Evolutionary conservation across 768 basidiomycete genomes (phyloP).

Genomic region (Mycena maculata): DNA sequence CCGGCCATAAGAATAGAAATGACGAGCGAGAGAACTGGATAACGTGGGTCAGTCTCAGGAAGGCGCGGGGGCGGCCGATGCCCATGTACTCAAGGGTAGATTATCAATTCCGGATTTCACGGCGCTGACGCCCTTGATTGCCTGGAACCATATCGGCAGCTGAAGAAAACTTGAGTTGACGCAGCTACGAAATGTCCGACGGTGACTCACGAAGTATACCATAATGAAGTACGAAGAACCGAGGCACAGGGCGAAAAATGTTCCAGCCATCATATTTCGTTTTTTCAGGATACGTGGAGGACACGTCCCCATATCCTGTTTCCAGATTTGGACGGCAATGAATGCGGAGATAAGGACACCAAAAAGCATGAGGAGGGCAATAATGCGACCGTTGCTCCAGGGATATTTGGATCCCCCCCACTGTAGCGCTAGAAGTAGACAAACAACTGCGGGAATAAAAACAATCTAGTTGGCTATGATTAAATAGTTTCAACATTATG

Average conservation of each 20-base stretch:
- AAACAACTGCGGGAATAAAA: conserved; percentile 33
- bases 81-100: conserved; percentile 50
- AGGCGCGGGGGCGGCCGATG: too few relatives aligned
- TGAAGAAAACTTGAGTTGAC: conserved; percentile 18
- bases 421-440: conserved; percentile 50
- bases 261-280: conserved; percentile 23
- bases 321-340: conserved; percentile 33
- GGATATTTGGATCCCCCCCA: conserved; percentile 58
- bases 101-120: conserved; percentile 32
- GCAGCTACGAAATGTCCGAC: not conserved
- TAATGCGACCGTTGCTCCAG: conserved; percentile 48
- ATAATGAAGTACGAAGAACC: conserved; percentile 33
- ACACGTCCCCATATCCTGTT: conserved; percentile 30
- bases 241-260: conserved; percentile 16
- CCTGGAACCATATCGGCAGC: conserved; percentile 26
- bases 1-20: conserved; percentile 52
- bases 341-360: conserved; percentile 33
- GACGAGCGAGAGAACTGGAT: conserved; percentile 51
- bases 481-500: not conserved
- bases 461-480: not conserved
- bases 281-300: conserved; percentile 33
- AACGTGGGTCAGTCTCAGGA: too few relatives aligned
- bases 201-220: conserved; percentile 25
- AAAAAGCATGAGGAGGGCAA: conserved; percentile 30
- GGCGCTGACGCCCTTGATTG: conserved; percentile 50